These are phyloP conservation scores for Puccinia polysora DNA, from an alignment of 1,284 basidiomycete genomes.

Conservation along the genomic window DNA sequence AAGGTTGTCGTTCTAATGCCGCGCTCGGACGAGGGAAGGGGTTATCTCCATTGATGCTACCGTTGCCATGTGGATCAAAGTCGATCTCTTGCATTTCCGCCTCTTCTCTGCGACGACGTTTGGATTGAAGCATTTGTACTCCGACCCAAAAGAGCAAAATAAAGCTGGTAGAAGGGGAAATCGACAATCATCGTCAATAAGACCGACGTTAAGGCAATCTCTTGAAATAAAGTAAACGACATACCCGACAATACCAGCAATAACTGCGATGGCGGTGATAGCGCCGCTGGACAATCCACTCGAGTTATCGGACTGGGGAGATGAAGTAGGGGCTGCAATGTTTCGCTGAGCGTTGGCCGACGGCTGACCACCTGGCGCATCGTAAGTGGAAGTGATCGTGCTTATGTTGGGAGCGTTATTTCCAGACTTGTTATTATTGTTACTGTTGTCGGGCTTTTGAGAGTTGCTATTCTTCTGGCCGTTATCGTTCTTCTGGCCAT, in stretches of 20 bases:
- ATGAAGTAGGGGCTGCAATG: not conserved
- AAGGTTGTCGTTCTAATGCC: not conserved
- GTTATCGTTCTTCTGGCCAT: no score
- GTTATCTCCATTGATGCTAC: constrained; percentile 16
- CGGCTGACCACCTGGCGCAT: not conserved
- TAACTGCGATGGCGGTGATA: constrained; percentile 20
- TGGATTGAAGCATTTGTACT: constrained; percentile 29
- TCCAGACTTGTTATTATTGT: not conserved
- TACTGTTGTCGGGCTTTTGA: not conserved
- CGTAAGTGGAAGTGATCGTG: not conserved
- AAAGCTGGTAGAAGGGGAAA: not conserved
- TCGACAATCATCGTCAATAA: not conserved
- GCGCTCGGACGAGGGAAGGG: not conserved
- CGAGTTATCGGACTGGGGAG: not conserved
- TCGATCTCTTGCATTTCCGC: constrained; percentile 34
- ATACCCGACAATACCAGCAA: constrained; percentile 31
- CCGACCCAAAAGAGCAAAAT: constrained; percentile 37
- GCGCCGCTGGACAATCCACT: constrained; percentile 14
- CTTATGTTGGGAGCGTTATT: not conserved
- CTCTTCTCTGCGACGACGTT: constrained; percentile 13
- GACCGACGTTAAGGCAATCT: not conserved
- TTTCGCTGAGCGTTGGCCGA: not conserved
- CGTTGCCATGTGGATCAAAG: constrained; percentile 20
- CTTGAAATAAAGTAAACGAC: not conserved
- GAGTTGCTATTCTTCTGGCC: no score